Conservation (phyloP, 1,284 basidiomycete genomes). For the Lignosus rhinocerotis region DNA sequence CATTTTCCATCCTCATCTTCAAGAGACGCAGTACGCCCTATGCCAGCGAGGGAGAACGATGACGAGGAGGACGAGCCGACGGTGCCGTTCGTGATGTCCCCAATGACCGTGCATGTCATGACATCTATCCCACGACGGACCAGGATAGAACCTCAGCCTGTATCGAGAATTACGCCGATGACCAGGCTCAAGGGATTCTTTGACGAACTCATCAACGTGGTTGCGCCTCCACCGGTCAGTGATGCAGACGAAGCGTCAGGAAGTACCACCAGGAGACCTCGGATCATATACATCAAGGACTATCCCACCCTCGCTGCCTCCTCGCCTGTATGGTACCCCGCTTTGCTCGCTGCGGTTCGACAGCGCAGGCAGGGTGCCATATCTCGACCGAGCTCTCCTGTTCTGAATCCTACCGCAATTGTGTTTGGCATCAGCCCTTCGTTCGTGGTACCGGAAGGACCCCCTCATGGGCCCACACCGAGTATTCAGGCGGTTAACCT, state of each 20-base stretch:
- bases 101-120: slow-evolving; percentile 65
- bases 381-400: slow-evolving; percentile 53
- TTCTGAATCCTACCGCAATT: slow-evolving; percentile 72
- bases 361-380: slow-evolving; percentile 66
- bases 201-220: slow-evolving; percentile 68
- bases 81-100: slow-evolving; percentile 36
- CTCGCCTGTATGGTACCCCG: slow-evolving; percentile 78
- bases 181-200: slow-evolving; percentile 70
- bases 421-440: slow-evolving; percentile 83
- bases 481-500: slow-evolving; percentile 35
- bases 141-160: slow-evolving; percentile 36
- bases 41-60: slow-evolving; percentile 38
- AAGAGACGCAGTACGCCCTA: slow-evolving; percentile 26
- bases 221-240: slow-evolving; percentile 35
- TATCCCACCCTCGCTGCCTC: slow-evolving; percentile 74
- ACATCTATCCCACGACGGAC: slow-evolving; percentile 40
- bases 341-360: slow-evolving; percentile 74
- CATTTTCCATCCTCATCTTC: slow-evolving; percentile 53
- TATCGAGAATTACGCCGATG: slow-evolving; percentile 39
- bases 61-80: slow-evolving; percentile 51
- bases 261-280: slow-evolving; percentile 45
- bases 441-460: slow-evolving; percentile 47
- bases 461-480: slow-evolving; percentile 26
- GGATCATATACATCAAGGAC: slow-evolving; percentile 84
- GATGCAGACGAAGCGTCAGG: slow-evolving; percentile 25